Percentiles rank a stretch among this genome's conserved stretches.
Evolutionary conservation across 2,329 filamentous ascomycete genomes (phyloP).

Genomic region (Furcasterigmium furcatum): DNA sequence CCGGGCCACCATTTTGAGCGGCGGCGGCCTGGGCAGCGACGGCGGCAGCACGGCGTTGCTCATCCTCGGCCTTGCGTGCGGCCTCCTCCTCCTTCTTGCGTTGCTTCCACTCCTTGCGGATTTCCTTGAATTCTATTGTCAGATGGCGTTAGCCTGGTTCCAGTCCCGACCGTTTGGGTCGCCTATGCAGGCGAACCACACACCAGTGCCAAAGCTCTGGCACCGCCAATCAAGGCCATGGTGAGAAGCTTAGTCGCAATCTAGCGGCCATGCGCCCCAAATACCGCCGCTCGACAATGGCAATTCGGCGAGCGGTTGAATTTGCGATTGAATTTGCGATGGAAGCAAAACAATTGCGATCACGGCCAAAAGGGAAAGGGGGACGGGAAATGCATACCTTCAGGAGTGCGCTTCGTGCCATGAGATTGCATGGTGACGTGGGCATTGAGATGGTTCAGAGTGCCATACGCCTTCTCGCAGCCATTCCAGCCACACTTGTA

Average conservation of each 20-base stretch:
- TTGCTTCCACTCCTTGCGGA: constrained; percentile 98
- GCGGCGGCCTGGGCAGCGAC: constrained; percentile 45
- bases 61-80: constrained; percentile 84
- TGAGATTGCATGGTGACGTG: constrained; percentile 99
- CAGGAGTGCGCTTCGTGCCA: constrained; percentile 88
- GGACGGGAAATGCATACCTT: constrained; percentile 64
- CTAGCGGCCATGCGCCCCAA: not conserved
- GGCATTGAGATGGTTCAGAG: constrained; percentile 93
- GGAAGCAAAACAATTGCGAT: no score
- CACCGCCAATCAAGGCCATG: not conserved
- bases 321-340: not conserved
- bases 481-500: constrained; percentile 99
- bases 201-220: constrained; percentile 3
- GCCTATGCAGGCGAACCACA: constrained; percentile 46
- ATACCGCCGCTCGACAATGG: not conserved
- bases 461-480: constrained; percentile 98
- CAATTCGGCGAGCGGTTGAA: not conserved
- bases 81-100: constrained; percentile 99
- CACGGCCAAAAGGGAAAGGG: not conserved
- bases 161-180: constrained; percentile 22
- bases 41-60: constrained; percentile 60
- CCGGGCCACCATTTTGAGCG: constrained; percentile 45
- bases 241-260: no score
- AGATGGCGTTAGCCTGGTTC: constrained; percentile 18
- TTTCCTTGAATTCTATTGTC: constrained; percentile 90